Percentiles rank a stretch among this genome's conserved stretches.
Conservation (phyloP, 148 eudicot genomes). For the Salicornia ramosissima region DNA sequence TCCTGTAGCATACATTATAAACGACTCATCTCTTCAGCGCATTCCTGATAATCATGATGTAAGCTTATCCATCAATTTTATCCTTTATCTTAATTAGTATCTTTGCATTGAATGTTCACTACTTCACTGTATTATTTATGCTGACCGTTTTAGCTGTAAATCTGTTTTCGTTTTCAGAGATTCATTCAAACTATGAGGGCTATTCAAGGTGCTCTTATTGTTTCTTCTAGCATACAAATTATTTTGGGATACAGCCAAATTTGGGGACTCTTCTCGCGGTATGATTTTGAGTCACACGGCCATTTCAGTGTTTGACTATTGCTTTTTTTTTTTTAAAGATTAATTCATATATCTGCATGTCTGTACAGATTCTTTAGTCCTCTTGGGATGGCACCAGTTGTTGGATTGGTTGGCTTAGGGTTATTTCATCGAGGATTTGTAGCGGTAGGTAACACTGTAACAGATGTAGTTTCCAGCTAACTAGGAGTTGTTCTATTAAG, state of each 20-base stretch:
- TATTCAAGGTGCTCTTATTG: constrained; percentile 93
- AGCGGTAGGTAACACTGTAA: constrained; percentile 44
- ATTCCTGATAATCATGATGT: constrained; percentile 71
- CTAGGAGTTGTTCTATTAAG: no score
- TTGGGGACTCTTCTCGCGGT: constrained; percentile 99
- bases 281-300: constrained; percentile 16
- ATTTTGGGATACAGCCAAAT: constrained; percentile 94
- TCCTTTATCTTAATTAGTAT: background rate
- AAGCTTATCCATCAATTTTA: constrained; percentile 24
- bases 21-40: constrained; percentile 72
- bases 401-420: constrained; percentile 95
- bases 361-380: constrained; percentile 88
- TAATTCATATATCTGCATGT: constrained; percentile 5
- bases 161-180: constrained; percentile 48
- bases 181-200: constrained; percentile 97
- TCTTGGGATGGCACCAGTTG: constrained; percentile 99
- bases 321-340: background rate
- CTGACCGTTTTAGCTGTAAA: background rate
- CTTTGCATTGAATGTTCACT: background rate
- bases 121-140: no score
- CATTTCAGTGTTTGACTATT: background rate
- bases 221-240: constrained; percentile 89
- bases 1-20: constrained; percentile 81
- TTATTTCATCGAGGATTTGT: constrained; percentile 93
- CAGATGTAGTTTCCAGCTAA: background rate